Evolutionary conservation across 495 filamentous ascomycete species (phyloP).

Genomic region (Podospora fimiseda): DNA sequence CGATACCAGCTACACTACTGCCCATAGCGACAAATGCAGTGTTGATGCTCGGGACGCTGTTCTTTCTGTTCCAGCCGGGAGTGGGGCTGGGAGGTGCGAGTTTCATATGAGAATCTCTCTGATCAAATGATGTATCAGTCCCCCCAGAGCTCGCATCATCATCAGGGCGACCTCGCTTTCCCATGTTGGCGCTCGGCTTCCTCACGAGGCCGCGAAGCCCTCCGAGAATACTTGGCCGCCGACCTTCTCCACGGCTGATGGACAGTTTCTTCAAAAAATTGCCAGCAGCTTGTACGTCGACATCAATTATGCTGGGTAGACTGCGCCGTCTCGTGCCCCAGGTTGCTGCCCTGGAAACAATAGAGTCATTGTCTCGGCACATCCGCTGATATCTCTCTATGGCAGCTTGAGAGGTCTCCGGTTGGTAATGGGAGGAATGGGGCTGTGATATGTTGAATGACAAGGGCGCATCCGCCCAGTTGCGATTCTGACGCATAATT

Average conservation of each 20-base stretch:
- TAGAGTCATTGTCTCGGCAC: slow-evolving; percentile 44
- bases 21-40: slow-evolving; percentile 60
- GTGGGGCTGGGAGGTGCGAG: slow-evolving; percentile 48
- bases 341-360: slow-evolving; percentile 61
- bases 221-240: slow-evolving; percentile 37
- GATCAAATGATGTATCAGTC: slow-evolving; percentile 27
- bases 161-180: slow-evolving; percentile 39
- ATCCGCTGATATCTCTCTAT: slow-evolving; percentile 42
- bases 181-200: slow-evolving; percentile 43
- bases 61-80: slow-evolving; percentile 53
- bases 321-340: slow-evolving; percentile 64
- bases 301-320: slow-evolving; percentile 51
- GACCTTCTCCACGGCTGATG: slow-evolving; percentile 42
- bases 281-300: slow-evolving; percentile 51
- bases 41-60: slow-evolving; percentile 55
- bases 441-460: slow-evolving; percentile 33
- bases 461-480: slow-evolving; percentile 43
- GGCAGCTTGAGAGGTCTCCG: slow-evolving; percentile 46
- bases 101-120: slow-evolving; percentile 45
- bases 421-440: slow-evolving; percentile 34
- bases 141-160: slow-evolving; percentile 35
- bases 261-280: slow-evolving; percentile 59
- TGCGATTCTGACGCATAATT: slow-evolving; percentile 38
- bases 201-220: slow-evolving; percentile 49
- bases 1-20: slow-evolving; percentile 55